A percentile compares a stretch with the other conserved stretches of the same genome.
Conservation (phyloP, 768 basidiomycete species). For the Lentinula guzmanii region DNA sequence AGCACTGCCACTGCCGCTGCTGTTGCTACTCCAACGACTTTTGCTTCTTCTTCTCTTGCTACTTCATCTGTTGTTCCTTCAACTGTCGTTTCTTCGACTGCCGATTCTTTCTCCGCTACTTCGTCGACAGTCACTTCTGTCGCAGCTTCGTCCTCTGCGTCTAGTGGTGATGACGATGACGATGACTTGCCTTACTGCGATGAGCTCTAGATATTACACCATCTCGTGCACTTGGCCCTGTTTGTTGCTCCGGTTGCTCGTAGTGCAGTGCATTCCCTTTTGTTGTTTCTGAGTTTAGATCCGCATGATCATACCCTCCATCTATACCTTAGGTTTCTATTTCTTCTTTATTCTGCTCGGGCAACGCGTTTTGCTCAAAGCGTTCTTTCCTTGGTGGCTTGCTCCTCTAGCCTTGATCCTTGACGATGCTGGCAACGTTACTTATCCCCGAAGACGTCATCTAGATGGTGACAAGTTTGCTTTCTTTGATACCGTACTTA, state of each 20-base stretch:
- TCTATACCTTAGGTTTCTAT: not conserved
- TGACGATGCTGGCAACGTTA: constrained; percentile 3
- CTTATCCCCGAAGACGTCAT: not conserved
- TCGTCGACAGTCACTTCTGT: constrained; percentile 15
- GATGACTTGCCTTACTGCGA: constrained; percentile 11
- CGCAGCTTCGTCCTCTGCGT: not conserved
- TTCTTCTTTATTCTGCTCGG: not conserved
- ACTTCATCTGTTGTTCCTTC: constrained; percentile 13
- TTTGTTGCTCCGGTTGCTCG: not conserved
- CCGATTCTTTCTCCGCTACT: constrained; percentile 19
- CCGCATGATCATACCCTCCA: not conserved
- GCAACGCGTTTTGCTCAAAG: not conserved
- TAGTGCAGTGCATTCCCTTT: not conserved
- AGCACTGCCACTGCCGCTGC: constrained; percentile 14
- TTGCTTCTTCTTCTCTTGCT: constrained; percentile 2
- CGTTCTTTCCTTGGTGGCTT: too few relatives aligned
- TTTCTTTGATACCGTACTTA: not conserved
- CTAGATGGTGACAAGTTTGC: not conserved
- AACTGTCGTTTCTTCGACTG: constrained; percentile 12
- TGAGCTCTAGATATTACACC: constrained; percentile 6
- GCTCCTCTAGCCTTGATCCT: not conserved
- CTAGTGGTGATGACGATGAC: constrained; percentile 23
- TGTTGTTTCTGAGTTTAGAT: not conserved
- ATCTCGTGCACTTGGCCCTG: not conserved
- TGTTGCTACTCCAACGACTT: constrained; percentile 19